These are phyloP conservation scores for Pecoramyces ruminantium DNA, from an alignment of 192 early-diverging fungal genomes.

Conservation along the genomic window DNA sequence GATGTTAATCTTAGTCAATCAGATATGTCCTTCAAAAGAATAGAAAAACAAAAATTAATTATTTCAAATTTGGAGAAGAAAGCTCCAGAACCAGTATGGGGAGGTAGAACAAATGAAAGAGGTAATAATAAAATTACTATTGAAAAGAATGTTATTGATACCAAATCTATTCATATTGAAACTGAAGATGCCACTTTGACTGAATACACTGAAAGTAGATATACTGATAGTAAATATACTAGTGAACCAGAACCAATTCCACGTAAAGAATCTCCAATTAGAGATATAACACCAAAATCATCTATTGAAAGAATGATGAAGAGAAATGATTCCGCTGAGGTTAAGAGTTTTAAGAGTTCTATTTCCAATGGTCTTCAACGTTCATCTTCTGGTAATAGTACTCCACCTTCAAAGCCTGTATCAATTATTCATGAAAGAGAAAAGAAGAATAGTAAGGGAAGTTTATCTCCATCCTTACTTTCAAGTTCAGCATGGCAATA, in stretches of 20 bases:
- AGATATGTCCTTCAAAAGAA: not conserved
- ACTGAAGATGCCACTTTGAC: not conserved
- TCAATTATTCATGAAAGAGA: not conserved
- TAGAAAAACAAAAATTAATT: not conserved
- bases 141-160: not conserved
- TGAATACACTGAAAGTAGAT: not conserved
- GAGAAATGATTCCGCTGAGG: not conserved
- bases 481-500: not conserved
- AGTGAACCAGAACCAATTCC: not conserved
- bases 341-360: not conserved
- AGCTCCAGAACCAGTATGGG: not conserved
- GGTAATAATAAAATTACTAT: no score
- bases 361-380: not conserved
- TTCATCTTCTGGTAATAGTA: not conserved
- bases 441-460: not conserved
- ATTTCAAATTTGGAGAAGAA: not conserved
- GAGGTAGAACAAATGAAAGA: not conserved
- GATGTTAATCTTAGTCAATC: no score
- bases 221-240: not conserved
- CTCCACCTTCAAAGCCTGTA: not conserved
- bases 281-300: not conserved
- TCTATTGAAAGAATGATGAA: not conserved
- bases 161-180: not conserved
- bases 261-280: not conserved
- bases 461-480: not conserved